Conservation (phyloP, 1,139 yeast species). For the Sugiyamaella xylanicola region DNA sequence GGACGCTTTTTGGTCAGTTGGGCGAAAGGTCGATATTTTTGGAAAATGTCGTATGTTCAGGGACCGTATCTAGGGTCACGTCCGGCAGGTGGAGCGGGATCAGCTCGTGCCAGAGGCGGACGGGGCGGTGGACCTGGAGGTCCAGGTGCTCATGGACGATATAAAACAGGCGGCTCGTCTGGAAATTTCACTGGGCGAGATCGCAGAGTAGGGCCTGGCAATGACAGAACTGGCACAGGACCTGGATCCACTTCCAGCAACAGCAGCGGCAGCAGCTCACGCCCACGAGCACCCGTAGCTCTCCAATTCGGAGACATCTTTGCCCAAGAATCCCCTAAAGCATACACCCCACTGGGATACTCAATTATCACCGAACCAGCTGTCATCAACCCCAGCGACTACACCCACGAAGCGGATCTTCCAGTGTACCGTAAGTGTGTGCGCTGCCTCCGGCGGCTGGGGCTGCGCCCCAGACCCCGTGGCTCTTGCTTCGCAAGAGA, state of each 20-base stretch:
- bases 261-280: neutral
- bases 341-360: conserved; percentile 40
- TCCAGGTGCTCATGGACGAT: neutral
- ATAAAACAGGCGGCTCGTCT: conserved; percentile 2
- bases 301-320: conserved; percentile 32
- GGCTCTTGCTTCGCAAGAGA: neutral
- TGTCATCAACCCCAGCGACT: conserved; percentile 34
- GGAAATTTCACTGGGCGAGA: conserved; percentile 3
- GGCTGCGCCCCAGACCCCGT: neutral
- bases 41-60: conserved; percentile 5
- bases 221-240: neutral
- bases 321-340: conserved; percentile 36
- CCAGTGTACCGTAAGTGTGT: conserved; percentile 34
- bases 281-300: conserved; percentile 4
- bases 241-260: neutral
- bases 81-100: neutral
- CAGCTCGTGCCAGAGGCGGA: conserved; percentile 3
- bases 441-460: neutral
- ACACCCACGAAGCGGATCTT: conserved; percentile 33
- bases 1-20: too few species aligned
- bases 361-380: conserved; percentile 29
- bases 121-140: neutral
- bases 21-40: neutral
- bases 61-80: conserved; percentile 2
- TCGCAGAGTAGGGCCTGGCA: conserved; percentile 4